Conservation (phyloP, 78 protist species). For the Ministeria vibrans region DNA sequence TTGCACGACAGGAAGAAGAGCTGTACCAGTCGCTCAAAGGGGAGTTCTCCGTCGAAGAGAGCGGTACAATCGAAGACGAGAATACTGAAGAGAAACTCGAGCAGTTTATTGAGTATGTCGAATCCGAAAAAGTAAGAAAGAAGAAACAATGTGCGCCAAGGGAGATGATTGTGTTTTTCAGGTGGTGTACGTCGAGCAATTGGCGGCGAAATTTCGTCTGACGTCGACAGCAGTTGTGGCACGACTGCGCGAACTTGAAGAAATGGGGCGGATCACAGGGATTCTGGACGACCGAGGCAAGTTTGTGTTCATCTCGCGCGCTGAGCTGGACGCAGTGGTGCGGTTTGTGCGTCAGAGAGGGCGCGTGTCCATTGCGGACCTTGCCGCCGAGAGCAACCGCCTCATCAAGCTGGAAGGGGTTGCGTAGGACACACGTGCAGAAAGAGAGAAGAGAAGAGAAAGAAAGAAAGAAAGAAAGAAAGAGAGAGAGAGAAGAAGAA, state of each 20-base stretch:
- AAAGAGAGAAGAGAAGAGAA: too few species aligned
- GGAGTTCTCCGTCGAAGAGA: not conserved
- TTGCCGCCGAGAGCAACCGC: slow-evolving; percentile 17
- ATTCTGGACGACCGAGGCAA: slow-evolving; percentile 50
- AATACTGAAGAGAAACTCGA: not conserved
- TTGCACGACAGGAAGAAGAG: slow-evolving; percentile 5
- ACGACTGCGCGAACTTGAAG: slow-evolving; percentile 16
- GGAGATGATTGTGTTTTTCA: too few species aligned
- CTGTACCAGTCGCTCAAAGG: not conserved
- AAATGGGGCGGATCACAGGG: slow-evolving; percentile 25
- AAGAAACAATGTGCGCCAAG: not conserved
- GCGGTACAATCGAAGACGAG: not conserved
- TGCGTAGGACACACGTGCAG: too few species aligned
- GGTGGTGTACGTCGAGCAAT: not conserved
- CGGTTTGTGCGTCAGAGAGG: slow-evolving; percentile 4
- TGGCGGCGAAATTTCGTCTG: not conserved
- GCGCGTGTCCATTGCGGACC: slow-evolving; percentile 20
- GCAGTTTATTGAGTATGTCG: not conserved
- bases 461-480: too few species aligned
- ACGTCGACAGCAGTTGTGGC: not conserved
- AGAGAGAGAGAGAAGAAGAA: too few species aligned
- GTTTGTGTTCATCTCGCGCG: slow-evolving; percentile 25
- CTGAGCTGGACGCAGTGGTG: slow-evolving; percentile 22
- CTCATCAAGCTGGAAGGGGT: slow-evolving; percentile 13
- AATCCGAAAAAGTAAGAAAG: too few species aligned